phyloP scores from a whole-genome alignment of 1,284 basidiomycete species.

The Vanrija pseudolonga region DNA sequence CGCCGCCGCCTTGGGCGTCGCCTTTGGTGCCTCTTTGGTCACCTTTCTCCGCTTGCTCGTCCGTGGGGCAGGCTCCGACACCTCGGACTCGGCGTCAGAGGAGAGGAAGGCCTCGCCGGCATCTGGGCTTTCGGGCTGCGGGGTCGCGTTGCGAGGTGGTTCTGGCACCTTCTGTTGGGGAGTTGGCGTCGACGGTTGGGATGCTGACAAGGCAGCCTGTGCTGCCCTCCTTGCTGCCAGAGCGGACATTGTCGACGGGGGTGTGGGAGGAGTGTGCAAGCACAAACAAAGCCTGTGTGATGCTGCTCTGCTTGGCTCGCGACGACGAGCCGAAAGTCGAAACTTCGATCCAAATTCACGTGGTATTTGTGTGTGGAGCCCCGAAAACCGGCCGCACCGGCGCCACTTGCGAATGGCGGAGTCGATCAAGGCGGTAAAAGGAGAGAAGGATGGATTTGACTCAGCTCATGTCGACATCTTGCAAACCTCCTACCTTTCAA shows the following conservation, averaged over 20 bases:
- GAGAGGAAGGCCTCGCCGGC: not conserved
- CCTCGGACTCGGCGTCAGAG: not conserved
- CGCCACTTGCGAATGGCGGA: not conserved
- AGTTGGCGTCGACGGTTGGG: not conserved
- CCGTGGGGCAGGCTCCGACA: not conserved
- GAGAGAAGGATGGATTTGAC: not conserved
- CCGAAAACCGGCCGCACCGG: not conserved
- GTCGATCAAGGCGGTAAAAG: not conserved
- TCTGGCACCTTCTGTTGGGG: not conserved
- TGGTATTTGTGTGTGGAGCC: not conserved
- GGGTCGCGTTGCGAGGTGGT: not conserved
- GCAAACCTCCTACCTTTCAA: not conserved
- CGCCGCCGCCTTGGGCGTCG: not conserved
- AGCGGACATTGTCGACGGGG: slow-evolving; percentile 21
- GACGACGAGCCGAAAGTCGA: not conserved
- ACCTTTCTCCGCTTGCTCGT: slow-evolving; percentile 12
- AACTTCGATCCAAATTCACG: not conserved
- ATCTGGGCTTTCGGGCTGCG: slow-evolving; percentile 1
- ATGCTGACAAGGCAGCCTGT: slow-evolving; percentile 5
- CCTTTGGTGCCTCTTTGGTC: not conserved
- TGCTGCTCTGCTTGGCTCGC: not conserved
- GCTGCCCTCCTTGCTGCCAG: slow-evolving; percentile 30
- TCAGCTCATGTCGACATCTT: not conserved
- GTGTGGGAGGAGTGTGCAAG: not conserved
- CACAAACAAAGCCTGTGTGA: not conserved